Evolutionary conservation across 2,329 filamentous ascomycete species (phyloP).

Genomic region (Monosporascus sp.): DNA sequence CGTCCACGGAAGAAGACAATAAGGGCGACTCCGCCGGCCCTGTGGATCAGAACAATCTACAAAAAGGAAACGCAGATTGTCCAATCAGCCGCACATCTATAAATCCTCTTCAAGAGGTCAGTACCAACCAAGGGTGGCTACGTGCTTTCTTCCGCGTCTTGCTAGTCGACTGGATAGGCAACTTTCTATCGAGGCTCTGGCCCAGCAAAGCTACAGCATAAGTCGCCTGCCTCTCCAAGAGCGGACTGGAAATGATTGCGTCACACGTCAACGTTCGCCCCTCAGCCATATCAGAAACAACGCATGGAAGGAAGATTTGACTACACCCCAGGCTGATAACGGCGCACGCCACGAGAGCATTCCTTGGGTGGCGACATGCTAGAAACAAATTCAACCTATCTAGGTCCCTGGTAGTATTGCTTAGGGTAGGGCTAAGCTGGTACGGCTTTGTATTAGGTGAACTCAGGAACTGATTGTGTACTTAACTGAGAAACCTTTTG

Average conservation of each 20-base stretch:
- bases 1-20: not conserved
- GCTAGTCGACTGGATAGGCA: conserved; percentile 35
- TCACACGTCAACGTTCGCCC: not conserved
- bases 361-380: no score
- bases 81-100: conserved; percentile 8
- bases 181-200: conserved; percentile 27
- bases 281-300: no score
- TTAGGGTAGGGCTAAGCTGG: no score
- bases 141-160: conserved; percentile 27
- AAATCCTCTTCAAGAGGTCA: conserved; percentile 2
- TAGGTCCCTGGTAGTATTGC: no score
- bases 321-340: no score
- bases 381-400: no score
- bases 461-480: no score
- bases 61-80: conserved; percentile 10
- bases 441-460: no score
- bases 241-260: not conserved
- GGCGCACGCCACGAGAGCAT: no score
- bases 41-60: conserved; percentile 4
- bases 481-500: no score
- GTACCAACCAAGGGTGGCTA: conserved; percentile 22
- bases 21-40: not conserved
- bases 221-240: conserved; percentile 9
- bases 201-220: conserved; percentile 25
- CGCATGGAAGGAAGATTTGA: no score